Evolutionary conservation across 345 rosid genomes (phyloP).

Genomic region (rapeseed (Brassica napus)): DNA sequence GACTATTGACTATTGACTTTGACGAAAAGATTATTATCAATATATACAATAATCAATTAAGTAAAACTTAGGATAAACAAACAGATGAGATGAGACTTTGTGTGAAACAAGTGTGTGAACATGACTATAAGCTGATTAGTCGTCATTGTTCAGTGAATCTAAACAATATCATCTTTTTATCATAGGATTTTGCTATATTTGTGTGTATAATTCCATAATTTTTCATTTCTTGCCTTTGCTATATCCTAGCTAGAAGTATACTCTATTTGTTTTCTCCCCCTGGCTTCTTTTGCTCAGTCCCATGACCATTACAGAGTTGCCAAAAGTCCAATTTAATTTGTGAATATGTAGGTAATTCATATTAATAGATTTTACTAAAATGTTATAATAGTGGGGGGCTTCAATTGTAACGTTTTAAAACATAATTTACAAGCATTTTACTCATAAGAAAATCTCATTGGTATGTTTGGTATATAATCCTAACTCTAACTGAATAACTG

Average conservation of each 20-base stretch:
- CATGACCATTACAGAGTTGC: neutral
- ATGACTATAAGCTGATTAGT: neutral
- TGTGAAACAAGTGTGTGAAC: neutral
- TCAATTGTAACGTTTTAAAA: neutral
- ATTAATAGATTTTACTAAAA: no score
- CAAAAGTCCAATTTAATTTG: neutral
- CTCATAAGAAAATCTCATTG: neutral
- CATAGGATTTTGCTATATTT: neutral
- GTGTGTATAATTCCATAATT: neutral
- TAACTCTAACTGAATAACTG: neutral
- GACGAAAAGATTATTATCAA: neutral
- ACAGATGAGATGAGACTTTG: neutral
- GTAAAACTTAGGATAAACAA: no score
- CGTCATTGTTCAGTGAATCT: constrained; percentile 15
- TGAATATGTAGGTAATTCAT: neutral
- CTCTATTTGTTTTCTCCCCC: neutral
- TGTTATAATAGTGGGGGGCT: neutral
- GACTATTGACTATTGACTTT: constrained; percentile 1
- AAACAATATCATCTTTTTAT: neutral
- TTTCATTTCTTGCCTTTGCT: neutral
- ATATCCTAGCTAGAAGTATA: neutral
- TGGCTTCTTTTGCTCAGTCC: neutral
- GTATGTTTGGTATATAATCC: neutral
- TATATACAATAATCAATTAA: no score
- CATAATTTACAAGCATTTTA: neutral